phyloP scores from a whole-genome alignment of 2,329 filamentous ascomycete genomes.

The Plenodomus tracheiphilus region DNA sequence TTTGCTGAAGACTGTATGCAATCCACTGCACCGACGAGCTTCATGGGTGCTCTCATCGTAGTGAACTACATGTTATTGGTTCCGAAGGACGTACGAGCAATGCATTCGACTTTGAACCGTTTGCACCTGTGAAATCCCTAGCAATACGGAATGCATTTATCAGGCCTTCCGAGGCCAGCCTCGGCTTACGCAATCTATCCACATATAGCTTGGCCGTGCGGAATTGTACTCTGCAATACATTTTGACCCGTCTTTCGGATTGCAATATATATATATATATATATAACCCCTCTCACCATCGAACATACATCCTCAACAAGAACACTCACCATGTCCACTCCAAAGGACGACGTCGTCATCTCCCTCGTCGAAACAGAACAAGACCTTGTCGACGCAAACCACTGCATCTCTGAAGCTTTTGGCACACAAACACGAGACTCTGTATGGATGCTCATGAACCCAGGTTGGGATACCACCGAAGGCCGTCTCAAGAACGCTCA shows the following conservation, averaged over 20 bases:
- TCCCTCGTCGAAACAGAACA: constrained; percentile 23
- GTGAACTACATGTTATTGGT: no score
- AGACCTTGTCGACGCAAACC: constrained; percentile 33
- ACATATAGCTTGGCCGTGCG: background rate
- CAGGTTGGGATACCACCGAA: constrained; percentile 57
- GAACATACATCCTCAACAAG: background rate
- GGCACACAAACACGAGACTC: constrained; percentile 56
- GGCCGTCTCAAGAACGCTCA: constrained; percentile 46
- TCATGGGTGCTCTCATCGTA: no score
- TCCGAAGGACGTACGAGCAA: no score
- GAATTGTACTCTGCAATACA: background rate
- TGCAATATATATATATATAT: no score
- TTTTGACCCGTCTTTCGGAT: background rate
- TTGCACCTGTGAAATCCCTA: background rate
- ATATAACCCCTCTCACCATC: no score
- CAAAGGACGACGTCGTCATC: constrained; percentile 16
- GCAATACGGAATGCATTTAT: background rate
- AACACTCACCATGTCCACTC: constrained; percentile 12
- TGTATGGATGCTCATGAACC: constrained; percentile 58
- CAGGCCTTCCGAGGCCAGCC: constrained; percentile 1
- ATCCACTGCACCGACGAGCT: no score
- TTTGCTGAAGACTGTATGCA: no score
- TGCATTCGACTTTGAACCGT: no score
- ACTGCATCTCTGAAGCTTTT: constrained; percentile 49
- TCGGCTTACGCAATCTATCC: constrained; percentile 1